Base-by-base conservation (phyloP, 164 flowering plant genomes). In the Protea cynaroides region DNA sequence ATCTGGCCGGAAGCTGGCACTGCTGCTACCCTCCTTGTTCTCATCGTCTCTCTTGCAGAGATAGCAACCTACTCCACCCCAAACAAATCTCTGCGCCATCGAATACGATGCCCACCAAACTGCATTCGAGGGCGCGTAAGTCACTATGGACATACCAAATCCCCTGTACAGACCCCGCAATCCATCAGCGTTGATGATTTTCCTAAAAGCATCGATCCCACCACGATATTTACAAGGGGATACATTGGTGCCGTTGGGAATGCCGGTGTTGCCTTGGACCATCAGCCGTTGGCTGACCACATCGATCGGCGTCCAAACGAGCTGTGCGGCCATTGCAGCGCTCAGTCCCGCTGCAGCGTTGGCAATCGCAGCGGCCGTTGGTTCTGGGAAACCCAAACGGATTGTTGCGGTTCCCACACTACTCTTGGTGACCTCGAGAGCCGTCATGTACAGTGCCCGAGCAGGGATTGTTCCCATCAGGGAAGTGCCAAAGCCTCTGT, bases 91-190 rank as follows among this genome's bases (percentile, higher is more conserved):
- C 29, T 91, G 85, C 0, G 86, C 78, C 0, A 84, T 79, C 12
- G 95, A 86, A 70, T 90, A 90, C 22, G 95, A 86, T 7, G 87
- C 86, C 97, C 97, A 90, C 97, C 97, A 90, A 15, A 85, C 84
- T 4, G 97, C 97, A 82, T 88, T 90, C 0, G 95, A 90, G 1
- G 97, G 97, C 0, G 97, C 92, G 56, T 88, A 90, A 4, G 95
- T 86, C 66, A 90, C 18, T 25, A 86, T 84, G 1, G 97, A 90
- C 44, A 88, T 76, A 71, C 97, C 97, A 69, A 90, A 90, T 15
- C 97, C 97, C 25, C 92, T 73, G 61, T 90, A 90, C 38, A 90
- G 63, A 4, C 97, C 97, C 46, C 85, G 68, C 18, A 75, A 15
- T 0, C 97, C 95, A 75, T 85, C 86, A 0, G 79, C 36, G 29